phyloP scores from a whole-genome alignment of 305 asterid genomes.

The Rubia tinctorum region DNA sequence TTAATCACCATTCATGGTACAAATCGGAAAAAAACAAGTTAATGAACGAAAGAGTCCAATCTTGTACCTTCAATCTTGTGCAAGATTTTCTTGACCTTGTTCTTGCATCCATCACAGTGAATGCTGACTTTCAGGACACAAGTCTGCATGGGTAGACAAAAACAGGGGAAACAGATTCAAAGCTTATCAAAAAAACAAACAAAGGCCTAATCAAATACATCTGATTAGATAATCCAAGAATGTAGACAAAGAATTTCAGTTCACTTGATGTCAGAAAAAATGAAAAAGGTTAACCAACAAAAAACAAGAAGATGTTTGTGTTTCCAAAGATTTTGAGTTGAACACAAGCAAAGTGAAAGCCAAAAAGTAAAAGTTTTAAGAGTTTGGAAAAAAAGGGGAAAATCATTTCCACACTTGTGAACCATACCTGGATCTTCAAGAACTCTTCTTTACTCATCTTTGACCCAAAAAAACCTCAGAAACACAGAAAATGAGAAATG shows the following conservation, averaged over 20 bases:
- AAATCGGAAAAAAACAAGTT: too few species aligned
- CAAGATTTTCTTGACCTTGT: constrained; percentile 90
- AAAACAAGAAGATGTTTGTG: constrained; percentile 4
- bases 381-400: constrained; percentile 8
- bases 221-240: constrained; percentile 11
- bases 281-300: not conserved
- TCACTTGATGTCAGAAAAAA: constrained; percentile 15
- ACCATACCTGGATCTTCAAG: constrained; percentile 92
- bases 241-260: constrained; percentile 10
- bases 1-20: too few species aligned
- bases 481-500: constrained; percentile 21
- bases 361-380: constrained; percentile 14
- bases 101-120: constrained; percentile 98
- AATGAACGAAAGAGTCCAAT: too few species aligned
- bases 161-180: constrained; percentile 38
- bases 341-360: constrained; percentile 27
- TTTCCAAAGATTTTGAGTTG: constrained; percentile 21
- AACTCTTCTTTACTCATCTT: constrained; percentile 95
- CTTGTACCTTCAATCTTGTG: constrained; percentile 92
- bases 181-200: constrained; percentile 22
- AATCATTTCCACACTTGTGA: constrained; percentile 9
- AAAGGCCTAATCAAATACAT: constrained; percentile 2
- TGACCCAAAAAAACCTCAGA: constrained; percentile 21
- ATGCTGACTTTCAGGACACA: constrained; percentile 97
- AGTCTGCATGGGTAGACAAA: constrained; percentile 82